Percentiles rank a stretch among this genome's conserved stretches.
phyloP scores from a whole-genome alignment of 2,329 filamentous ascomycete genomes.

The Penicillium sp. region DNA sequence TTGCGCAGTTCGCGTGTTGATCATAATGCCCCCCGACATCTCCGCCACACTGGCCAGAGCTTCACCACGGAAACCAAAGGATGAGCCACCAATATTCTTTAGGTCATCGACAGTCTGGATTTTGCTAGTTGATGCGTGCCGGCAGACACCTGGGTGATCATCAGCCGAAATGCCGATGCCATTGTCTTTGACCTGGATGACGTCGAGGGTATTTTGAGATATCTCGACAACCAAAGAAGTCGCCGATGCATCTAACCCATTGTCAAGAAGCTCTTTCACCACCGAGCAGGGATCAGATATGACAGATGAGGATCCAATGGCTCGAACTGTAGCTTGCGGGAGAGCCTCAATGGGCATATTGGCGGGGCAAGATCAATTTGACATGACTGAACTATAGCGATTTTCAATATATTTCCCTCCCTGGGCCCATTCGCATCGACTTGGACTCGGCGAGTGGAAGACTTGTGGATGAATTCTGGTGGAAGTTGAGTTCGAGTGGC shows the following conservation, averaged over 20 bases:
- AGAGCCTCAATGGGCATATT: slow-evolving; percentile 54
- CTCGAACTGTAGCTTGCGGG: slow-evolving; percentile 48
- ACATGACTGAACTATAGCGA: slow-evolving; percentile 10
- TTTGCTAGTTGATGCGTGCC: slow-evolving; percentile 67
- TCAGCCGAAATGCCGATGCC: slow-evolving; percentile 63
- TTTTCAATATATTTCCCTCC: too few species aligned
- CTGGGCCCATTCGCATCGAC: too few species aligned
- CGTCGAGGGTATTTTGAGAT: slow-evolving; percentile 61
- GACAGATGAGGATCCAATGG: slow-evolving; percentile 62
- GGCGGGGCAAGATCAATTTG: slow-evolving; percentile 2
- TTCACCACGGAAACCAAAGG: slow-evolving; percentile 68
- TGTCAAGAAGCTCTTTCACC: slow-evolving; percentile 69
- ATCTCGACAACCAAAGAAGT: slow-evolving; percentile 63
- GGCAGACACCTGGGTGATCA: slow-evolving; percentile 61
- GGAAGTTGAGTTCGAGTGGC: too few species aligned
- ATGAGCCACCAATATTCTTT: slow-evolving; percentile 57
- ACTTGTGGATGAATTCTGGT: too few species aligned
- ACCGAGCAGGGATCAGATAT: slow-evolving; percentile 61
- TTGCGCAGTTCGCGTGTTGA: slow-evolving; percentile 62
- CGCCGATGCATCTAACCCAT: slow-evolving; percentile 67
- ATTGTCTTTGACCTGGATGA: slow-evolving; percentile 68
- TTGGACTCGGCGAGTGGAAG: too few species aligned
- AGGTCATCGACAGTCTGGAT: slow-evolving; percentile 63
- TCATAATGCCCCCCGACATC: slow-evolving; percentile 56
- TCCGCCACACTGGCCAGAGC: slow-evolving; percentile 66